phyloP scores from a whole-genome alignment of 129 eudicot species.

The Flaveria ramosissima region DNA sequence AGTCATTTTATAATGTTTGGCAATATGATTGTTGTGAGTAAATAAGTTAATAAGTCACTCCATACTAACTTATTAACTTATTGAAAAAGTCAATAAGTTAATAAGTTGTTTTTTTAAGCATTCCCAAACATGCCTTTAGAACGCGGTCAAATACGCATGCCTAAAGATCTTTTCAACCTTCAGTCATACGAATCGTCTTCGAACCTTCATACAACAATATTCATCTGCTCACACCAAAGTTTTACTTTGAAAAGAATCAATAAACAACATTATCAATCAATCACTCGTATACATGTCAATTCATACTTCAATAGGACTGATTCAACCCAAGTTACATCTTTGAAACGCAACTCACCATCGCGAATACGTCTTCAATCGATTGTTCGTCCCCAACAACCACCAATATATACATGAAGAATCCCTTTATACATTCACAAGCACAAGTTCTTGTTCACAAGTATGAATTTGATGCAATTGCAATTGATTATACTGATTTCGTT shows the following conservation, averaged over 20 bases:
- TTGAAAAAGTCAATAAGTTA: no score
- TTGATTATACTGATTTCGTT: not conserved
- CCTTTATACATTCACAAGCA: not conserved
- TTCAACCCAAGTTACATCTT: not conserved
- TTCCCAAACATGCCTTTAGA: no score
- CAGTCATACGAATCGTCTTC: not conserved
- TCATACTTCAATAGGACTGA: not conserved
- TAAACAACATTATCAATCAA: slow-evolving; percentile 18
- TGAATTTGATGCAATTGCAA: not conserved
- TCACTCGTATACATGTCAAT: not conserved
- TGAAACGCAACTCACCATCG: slow-evolving; percentile 23
- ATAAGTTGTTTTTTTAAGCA: no score
- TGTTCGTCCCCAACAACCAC: not conserved
- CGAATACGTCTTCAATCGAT: no score
- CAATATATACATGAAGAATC: slow-evolving; percentile 7
- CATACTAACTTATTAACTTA: no score
- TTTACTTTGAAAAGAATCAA: not conserved
- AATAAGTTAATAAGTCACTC: no score
- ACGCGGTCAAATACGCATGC: not conserved
- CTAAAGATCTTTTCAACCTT: not conserved
- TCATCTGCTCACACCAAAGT: not conserved
- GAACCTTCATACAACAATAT: not conserved
- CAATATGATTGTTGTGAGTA: no score
- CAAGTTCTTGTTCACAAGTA: not conserved
- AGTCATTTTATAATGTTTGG: no score